phyloP scores from a whole-genome alignment of 1,284 basidiomycete species.

The Puccinia horiana region DNA sequence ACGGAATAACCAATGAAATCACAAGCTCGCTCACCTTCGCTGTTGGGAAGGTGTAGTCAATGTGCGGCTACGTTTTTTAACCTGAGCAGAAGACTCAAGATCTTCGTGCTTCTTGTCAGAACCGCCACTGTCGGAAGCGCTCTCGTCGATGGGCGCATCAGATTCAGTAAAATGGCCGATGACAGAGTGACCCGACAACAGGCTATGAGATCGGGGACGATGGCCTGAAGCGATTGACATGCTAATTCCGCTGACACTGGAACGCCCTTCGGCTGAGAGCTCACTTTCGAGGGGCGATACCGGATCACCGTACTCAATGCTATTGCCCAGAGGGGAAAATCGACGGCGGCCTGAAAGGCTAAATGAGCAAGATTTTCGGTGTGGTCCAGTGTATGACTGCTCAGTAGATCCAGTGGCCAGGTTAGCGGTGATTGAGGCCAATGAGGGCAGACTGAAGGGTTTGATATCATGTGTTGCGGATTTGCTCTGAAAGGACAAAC shows the following conservation, averaged over 20 bases:
- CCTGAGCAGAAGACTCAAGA: background rate
- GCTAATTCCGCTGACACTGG: conserved; percentile 24
- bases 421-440: conserved; percentile 39
- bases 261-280: conserved; percentile 21
- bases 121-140: conserved; percentile 36
- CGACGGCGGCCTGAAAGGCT: conserved; percentile 21
- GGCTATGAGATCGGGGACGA: conserved; percentile 35
- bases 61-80: conserved; percentile 66
- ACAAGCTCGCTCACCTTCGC: conserved; percentile 19
- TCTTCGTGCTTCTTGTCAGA: conserved; percentile 44
- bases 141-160: conserved; percentile 28
- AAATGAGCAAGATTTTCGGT: conserved; percentile 20
- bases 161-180: background rate
- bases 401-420: conserved; percentile 1
- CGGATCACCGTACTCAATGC: conserved; percentile 25
- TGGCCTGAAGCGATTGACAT: conserved; percentile 26
- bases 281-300: conserved; percentile 28
- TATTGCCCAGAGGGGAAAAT: conserved; percentile 33
- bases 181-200: conserved; percentile 9
- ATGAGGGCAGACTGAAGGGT: conserved; percentile 37
- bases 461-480: conserved; percentile 11
- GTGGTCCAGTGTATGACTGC: conserved; percentile 27
- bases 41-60: conserved; percentile 73
- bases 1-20: background rate
- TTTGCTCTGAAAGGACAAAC: background rate